These are phyloP conservation scores for Gaultheria prostrata DNA, from an alignment of 148 eudicot species.

Conservation along the genomic window DNA sequence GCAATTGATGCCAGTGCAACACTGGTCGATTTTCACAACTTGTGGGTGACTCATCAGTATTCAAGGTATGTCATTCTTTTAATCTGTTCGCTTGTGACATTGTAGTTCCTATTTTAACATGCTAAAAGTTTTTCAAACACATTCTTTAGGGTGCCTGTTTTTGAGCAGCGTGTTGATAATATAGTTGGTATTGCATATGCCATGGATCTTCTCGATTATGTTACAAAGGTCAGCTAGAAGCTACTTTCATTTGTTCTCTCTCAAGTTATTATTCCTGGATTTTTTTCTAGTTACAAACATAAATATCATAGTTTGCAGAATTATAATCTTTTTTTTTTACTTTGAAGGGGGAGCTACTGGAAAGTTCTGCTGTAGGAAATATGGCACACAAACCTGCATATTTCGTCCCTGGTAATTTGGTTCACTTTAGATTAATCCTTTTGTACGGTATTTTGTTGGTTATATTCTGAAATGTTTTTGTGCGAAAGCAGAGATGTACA, in stretches of 20 bases:
- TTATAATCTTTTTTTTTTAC: conserved; percentile 44
- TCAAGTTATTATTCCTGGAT: conserved; percentile 11
- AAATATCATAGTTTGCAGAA: conserved; percentile 56
- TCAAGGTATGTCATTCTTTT: conserved; percentile 58
- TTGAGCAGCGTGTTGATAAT: conserved; percentile 94
- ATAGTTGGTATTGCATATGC: conserved; percentile 98
- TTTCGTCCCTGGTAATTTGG: conserved; percentile 83
- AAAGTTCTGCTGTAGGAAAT: conserved; percentile 77
- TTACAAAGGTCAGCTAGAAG: conserved; percentile 63
- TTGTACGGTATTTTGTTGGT: conserved; percentile 18
- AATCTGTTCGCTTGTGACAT: background rate
- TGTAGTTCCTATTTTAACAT: conserved; percentile 9
- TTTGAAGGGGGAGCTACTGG: conserved; percentile 93
- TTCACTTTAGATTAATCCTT: conserved; percentile 1
- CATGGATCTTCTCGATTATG: conserved; percentile 92
- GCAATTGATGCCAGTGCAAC: conserved; percentile 95
- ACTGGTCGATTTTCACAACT: conserved; percentile 78
- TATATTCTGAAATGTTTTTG: background rate
- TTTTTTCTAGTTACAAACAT: conserved; percentile 25
- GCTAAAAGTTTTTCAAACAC: conserved; percentile 5
- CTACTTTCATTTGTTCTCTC: conserved; percentile 10
- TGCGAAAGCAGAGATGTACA: too few species aligned
- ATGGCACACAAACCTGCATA: conserved; percentile 98
- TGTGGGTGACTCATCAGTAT: conserved; percentile 95
- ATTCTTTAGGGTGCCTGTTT: conserved; percentile 80